Percentiles rank a stretch among this genome's conserved stretches.
phyloP scores from a whole-genome alignment of 345 rosid species.

The Eucalyptus leucophloia region DNA sequence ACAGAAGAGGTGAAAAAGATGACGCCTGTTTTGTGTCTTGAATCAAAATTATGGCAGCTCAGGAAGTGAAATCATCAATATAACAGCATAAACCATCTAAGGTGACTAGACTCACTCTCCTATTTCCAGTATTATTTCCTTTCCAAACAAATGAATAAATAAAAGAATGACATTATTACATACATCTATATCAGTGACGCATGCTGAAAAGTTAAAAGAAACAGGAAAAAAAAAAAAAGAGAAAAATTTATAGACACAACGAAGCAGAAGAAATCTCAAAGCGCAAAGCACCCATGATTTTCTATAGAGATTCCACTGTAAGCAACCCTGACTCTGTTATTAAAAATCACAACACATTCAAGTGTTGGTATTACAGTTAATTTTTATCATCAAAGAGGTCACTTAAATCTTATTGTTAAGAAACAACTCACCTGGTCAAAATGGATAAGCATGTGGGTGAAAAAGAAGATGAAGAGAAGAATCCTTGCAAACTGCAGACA shows the following conservation, averaged over 20 bases:
- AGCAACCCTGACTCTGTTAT: background rate
- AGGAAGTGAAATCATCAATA: background rate
- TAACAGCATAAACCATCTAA: background rate
- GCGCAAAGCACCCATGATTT: background rate
- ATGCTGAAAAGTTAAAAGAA: background rate
- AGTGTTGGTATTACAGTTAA: background rate
- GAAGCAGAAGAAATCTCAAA: background rate
- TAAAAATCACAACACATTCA: background rate
- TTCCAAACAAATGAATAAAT: background rate
- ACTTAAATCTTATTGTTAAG: background rate
- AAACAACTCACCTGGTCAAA: slow-evolving; percentile 54
- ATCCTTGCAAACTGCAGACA: slow-evolving; percentile 61
- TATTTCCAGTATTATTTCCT: background rate
- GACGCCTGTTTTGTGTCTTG: background rate
- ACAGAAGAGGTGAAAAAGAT: background rate
- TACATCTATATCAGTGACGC: background rate
- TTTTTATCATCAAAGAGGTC: background rate
- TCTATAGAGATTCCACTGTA: background rate
- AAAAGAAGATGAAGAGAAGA: slow-evolving; percentile 54
- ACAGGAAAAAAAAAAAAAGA: background rate
- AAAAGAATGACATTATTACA: background rate
- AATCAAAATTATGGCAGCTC: background rate
- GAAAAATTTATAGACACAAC: background rate
- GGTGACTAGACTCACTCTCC: background rate
- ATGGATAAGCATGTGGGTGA: slow-evolving; percentile 42